A percentile compares a stretch with the other conserved stretches of the same genome.
Conservation (phyloP, 768 basidiomycete species). For the Sporobolomyces roseus region DNA sequence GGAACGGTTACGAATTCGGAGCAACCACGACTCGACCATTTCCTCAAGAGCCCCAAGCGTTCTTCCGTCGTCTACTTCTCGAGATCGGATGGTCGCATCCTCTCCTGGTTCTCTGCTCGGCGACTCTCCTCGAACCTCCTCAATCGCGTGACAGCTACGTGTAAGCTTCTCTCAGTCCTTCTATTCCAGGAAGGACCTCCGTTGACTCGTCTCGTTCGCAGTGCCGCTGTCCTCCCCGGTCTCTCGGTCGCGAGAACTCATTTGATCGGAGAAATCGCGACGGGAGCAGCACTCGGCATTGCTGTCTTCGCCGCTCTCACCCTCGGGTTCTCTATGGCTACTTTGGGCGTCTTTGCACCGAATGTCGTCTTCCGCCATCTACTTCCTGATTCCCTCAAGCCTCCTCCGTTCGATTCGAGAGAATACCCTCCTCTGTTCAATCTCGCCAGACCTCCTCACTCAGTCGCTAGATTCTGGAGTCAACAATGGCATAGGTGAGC, state of each 20-base stretch:
- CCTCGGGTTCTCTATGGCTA: conserved; percentile 23
- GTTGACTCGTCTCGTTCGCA: not conserved
- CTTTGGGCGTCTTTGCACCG: conserved; percentile 10
- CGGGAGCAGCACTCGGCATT: conserved; percentile 21
- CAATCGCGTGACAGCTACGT: conserved; percentile 13
- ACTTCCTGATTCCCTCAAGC: not conserved
- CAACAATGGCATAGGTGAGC: conserved; percentile 31
- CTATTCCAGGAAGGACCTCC: not conserved
- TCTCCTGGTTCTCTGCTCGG: conserved; percentile 19
- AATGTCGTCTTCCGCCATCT: not conserved
- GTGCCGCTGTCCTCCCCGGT: not conserved
- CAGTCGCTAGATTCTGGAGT: conserved; percentile 26
- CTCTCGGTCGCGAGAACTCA: not conserved
- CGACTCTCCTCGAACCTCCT: conserved; percentile 25
- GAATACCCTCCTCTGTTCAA: conserved; percentile 35
- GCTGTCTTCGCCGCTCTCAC: conserved; percentile 33
- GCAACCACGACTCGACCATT: conserved; percentile 15
- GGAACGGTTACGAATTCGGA: conserved; percentile 32
- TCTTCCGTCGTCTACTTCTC: conserved; percentile 15
- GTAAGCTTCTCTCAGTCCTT: not conserved
- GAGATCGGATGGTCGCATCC: conserved; percentile 31
- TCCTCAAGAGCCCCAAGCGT: not conserved
- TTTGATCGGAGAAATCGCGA: conserved; percentile 8
- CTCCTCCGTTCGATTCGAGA: conserved; percentile 18
- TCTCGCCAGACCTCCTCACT: not conserved